phyloP scores from a whole-genome alignment of 2,329 filamentous ascomycete species.

The Bimuria novae-zelandiae region DNA sequence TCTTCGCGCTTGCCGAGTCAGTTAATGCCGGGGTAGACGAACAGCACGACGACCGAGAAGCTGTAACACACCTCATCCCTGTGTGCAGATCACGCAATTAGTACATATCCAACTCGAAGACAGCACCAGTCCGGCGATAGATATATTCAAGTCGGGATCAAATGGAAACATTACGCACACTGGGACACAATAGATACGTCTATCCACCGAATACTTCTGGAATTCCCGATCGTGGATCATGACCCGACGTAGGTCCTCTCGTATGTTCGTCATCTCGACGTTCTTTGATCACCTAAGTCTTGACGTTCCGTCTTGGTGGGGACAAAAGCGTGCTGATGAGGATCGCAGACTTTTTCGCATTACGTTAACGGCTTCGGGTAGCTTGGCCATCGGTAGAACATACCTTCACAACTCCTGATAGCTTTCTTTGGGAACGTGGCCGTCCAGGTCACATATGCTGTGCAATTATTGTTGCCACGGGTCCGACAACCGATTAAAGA shows the following conservation, averaged over 20 bases:
- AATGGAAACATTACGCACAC: conserved; percentile 17
- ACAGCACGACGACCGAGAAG: not conserved
- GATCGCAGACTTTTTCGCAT: not conserved
- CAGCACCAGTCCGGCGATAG: not conserved
- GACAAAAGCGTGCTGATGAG: not conserved
- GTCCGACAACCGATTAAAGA: conserved; percentile 8
- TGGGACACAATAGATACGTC: conserved; percentile 46
- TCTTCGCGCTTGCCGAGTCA: conserved; percentile 34
- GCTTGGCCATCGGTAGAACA: not conserved
- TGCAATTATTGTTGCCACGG: conserved; percentile 12
- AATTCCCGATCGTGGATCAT: conserved; percentile 45
- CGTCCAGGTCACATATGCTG: not conserved
- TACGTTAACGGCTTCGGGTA: not conserved
- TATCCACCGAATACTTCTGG: conserved; percentile 45
- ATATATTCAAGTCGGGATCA: not conserved
- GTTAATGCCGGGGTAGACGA: not conserved
- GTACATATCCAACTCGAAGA: not conserved
- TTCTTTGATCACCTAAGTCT: not conserved
- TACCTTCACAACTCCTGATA: not conserved
- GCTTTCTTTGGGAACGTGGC: not conserved
- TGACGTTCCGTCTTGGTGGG: not conserved
- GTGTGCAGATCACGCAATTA: not conserved
- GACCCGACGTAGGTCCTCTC: conserved; percentile 24
- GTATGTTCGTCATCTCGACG: conserved; percentile 2
- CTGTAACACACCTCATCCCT: conserved; percentile 1